Percentiles rank a stretch among this genome's conserved stretches.
phyloP scores from a whole-genome alignment of 768 basidiomycete genomes.

The Phanerochaete carnosa region DNA sequence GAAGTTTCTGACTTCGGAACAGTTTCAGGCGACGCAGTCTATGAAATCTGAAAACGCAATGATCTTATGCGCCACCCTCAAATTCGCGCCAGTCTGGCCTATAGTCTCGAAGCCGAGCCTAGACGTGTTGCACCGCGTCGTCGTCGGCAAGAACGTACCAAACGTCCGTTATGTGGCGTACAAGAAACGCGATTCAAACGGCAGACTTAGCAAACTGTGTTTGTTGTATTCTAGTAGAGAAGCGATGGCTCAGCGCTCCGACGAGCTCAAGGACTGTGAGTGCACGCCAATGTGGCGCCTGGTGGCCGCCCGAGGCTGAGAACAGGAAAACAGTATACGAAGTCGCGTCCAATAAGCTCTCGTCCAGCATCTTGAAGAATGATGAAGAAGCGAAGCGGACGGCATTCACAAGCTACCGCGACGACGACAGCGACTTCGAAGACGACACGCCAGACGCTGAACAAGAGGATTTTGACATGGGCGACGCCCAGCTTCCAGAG shows the following conservation, averaged over 20 bases:
- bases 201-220: slow-evolving; percentile 6
- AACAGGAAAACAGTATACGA: slow-evolving; percentile 2
- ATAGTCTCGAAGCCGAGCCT: slow-evolving; percentile 8
- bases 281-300: neutral
- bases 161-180: slow-evolving; percentile 8
- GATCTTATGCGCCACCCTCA: slow-evolving; percentile 2
- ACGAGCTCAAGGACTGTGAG: slow-evolving; percentile 6
- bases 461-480: slow-evolving; percentile 8
- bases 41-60: slow-evolving; percentile 10
- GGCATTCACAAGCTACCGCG: slow-evolving; percentile 2
- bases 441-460: slow-evolving; percentile 7
- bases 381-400: neutral
- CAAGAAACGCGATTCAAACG: slow-evolving; percentile 1
- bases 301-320: neutral
- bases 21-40: neutral
- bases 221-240: slow-evolving; percentile 5
- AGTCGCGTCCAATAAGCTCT: neutral
- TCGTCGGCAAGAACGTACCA: neutral
- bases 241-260: slow-evolving; percentile 4
- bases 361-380: neutral
- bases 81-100: slow-evolving; percentile 7
- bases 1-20: slow-evolving; percentile 1
- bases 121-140: slow-evolving; percentile 7
- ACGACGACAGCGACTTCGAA: slow-evolving; percentile 15
- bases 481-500: neutral